Base-by-base conservation (phyloP, 257 asterid species). In the Nicotiana paniculata region DNA sequence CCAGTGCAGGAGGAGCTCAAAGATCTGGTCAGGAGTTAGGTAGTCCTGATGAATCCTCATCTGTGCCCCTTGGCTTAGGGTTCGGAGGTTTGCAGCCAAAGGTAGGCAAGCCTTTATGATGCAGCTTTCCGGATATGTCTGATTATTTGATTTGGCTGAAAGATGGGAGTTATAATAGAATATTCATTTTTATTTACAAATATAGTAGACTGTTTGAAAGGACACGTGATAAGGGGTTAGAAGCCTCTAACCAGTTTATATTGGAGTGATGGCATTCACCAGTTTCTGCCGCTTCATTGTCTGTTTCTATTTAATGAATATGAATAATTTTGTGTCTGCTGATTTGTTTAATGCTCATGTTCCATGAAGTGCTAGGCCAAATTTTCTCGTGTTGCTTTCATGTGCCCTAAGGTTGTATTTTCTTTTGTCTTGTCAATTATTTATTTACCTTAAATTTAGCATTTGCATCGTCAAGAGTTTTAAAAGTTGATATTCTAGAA, bases 11-110 rank as follows among this genome's bases (percentile, higher is more conserved):
- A 84, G 87, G 85, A 63, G 48, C 81, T 70, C 80, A 90, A 30
- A 80, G 86, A 85, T 89, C 90, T 46, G 83, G 67, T 82, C 89
- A 82, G 80, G 90, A 77, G 61, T 75, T 51, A 61, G 81, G 77
- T 85, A 82, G 62, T 64, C 72, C 86, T 68, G 91, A 80, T 79
- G 85, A 86, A 82, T 83, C 95, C 53, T 59, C 92, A 69, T 77
- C 88, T 57, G 86, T 85, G 76, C 99, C 99, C 77, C 88, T 95
- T 81, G 99, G 99, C 53, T 81, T 95, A 88, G 99, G 99, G 80
- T 85, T 90, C 16, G 93, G 95, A 46, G 92, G 91, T 68, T 91
- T 95, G 87, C 97, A 90, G 83, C 93, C 97, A 18, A 93, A 90
- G 98, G 99, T 93, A 83, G 43, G 85, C 65, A n/a, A 16, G 51